These are phyloP conservation scores for Batkoa obscura DNA, from an alignment of 371 early-diverging fungal genomes.

Conservation along the genomic window DNA sequence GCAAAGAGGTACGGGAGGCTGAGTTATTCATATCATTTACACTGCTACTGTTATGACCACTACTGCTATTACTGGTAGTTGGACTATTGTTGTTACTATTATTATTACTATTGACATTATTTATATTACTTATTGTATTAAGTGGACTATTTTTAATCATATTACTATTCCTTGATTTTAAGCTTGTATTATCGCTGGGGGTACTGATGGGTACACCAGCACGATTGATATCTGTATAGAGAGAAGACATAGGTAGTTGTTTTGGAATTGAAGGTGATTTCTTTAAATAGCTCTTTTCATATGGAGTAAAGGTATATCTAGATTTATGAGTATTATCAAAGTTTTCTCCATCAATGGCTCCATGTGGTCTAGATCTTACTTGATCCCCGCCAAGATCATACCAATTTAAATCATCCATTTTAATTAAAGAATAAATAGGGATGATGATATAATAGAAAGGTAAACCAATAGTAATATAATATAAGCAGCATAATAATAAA, in stretches of 20 bases:
- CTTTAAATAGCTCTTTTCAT: too few species aligned
- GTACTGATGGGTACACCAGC: neutral
- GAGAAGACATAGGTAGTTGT: neutral
- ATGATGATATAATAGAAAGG: constrained; percentile 2
- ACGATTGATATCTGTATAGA: constrained; percentile 3
- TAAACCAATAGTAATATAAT: neutral
- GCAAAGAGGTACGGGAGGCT: neutral
- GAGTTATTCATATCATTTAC: neutral
- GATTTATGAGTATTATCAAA: too few species aligned
- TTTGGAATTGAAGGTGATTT: too few species aligned
- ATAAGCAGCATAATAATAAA: neutral
- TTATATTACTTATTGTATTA: too few species aligned
- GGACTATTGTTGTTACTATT: too few species aligned
- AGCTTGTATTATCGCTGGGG: neutral
- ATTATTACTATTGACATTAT: too few species aligned
- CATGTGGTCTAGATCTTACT: neutral
- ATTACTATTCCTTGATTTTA: too few species aligned
- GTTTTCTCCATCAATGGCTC: constrained; percentile 2
- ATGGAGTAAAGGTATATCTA: neutral
- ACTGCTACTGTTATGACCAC: neutral
- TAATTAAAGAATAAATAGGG: neutral
- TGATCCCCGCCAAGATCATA: constrained; percentile 4
- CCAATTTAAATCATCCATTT: constrained; percentile 3
- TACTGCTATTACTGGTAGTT: too few species aligned
- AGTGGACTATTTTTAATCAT: too few species aligned